Evolutionary conservation across 495 filamentous ascomycete species (phyloP).

Genomic region (Chaetomium fimeti): DNA sequence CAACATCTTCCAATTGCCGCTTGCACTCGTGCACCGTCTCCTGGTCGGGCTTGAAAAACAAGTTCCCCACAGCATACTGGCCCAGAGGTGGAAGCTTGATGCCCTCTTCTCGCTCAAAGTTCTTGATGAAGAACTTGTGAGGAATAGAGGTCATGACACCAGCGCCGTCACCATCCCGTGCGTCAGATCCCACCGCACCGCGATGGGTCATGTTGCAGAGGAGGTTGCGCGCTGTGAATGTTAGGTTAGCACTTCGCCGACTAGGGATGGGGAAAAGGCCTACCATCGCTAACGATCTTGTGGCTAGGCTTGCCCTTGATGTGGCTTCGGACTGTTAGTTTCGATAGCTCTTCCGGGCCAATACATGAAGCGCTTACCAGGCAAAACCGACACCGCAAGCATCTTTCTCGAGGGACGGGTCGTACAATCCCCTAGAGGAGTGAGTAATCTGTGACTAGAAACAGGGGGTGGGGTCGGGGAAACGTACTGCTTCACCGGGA

Average conservation of each 20-base stretch:
- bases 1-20: conserved; percentile 85
- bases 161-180: conserved; percentile 94
- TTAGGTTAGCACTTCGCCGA: conserved; percentile 8
- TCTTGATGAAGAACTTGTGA: conserved; percentile 98
- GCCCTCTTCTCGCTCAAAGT: conserved; percentile 87
- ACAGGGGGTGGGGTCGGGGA: neutral
- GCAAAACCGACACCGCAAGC: conserved; percentile 99
- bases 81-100: conserved; percentile 82
- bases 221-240: conserved; percentile 70
- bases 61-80: conserved; percentile 95
- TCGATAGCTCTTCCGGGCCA: neutral
- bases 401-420: conserved; percentile 97
- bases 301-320: conserved; percentile 98
- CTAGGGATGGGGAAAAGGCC: conserved; percentile 31
- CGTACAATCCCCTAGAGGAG: conserved; percentile 72
- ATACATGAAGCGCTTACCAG: conserved; percentile 64
- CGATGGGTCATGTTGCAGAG: conserved; percentile 99
- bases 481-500: conserved; percentile 86
- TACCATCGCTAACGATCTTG: conserved; percentile 99
- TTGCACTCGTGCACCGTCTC: conserved; percentile 86
- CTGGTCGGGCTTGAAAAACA: conserved; percentile 97
- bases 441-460: conserved; percentile 12
- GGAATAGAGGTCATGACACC: conserved; percentile 99
- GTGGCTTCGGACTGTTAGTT: conserved; percentile 57
- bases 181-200: conserved; percentile 96